Conservation (phyloP, 2,329 filamentous ascomycete genomes). For the Fusarium pseudocircinatum region DNA sequence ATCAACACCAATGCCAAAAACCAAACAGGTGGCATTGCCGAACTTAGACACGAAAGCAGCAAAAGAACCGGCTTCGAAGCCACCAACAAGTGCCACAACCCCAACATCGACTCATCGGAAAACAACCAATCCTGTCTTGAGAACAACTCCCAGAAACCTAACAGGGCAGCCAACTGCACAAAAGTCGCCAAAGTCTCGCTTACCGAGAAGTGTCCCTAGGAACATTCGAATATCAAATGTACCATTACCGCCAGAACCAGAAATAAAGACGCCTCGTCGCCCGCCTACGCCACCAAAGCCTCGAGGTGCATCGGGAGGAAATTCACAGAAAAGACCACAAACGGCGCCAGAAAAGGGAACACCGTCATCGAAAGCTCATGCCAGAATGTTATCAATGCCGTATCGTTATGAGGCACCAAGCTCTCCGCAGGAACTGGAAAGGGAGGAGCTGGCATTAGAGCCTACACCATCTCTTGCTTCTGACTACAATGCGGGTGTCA, state of each 20-base stretch:
- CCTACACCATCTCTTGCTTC: slow-evolving; percentile 13
- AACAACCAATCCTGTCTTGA: neutral
- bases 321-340: slow-evolving; percentile 4
- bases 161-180: neutral
- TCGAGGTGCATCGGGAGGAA: slow-evolving; percentile 1
- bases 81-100: neutral
- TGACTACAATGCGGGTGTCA: slow-evolving; percentile 1
- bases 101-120: slow-evolving; percentile 5
- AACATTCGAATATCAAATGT: slow-evolving; percentile 10
- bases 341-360: slow-evolving; percentile 13
- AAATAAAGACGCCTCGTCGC: slow-evolving; percentile 10
- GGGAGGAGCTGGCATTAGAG: slow-evolving; percentile 8
- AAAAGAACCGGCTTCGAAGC: neutral
- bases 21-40: neutral
- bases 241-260: slow-evolving; percentile 27
- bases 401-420: slow-evolving; percentile 5
- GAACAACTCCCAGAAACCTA: neutral
- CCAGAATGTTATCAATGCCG: slow-evolving; percentile 12
- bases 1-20: neutral
- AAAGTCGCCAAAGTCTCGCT: slow-evolving; percentile 14
- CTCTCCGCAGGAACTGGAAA: slow-evolving; percentile 1
- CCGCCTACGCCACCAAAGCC: slow-evolving; percentile 33
- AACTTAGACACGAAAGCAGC: neutral
- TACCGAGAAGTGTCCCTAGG: slow-evolving; percentile 9
- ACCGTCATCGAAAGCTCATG: neutral